These are phyloP conservation scores for Hippophae rhamnoides DNA, from an alignment of 306 rosid species.

Conservation along the genomic window DNA sequence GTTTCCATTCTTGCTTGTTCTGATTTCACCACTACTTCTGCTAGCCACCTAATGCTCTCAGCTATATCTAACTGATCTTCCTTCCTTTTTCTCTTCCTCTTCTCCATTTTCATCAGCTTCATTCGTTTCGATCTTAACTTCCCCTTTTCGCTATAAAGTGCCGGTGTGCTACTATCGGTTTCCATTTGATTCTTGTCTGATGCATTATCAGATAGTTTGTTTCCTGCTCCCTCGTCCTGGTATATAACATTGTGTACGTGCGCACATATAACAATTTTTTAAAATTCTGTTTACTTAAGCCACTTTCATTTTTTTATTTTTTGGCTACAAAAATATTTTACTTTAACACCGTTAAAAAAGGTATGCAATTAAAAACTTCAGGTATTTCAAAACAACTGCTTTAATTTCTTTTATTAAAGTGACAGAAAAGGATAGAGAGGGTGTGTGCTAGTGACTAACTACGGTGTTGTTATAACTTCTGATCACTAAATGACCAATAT, in stretches of 20 bases:
- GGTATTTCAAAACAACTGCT: too few species aligned
- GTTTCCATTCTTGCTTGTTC: slow-evolving; percentile 84
- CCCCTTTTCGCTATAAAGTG: slow-evolving; percentile 63
- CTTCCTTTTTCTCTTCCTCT: slow-evolving; percentile 22
- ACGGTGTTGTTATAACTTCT: too few species aligned
- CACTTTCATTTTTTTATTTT: too few species aligned
- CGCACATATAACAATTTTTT: too few species aligned
- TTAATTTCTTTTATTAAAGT: too few species aligned
- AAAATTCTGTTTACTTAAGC: too few species aligned
- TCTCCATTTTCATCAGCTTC: slow-evolving; percentile 34
- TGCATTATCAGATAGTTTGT: slow-evolving; percentile 48
- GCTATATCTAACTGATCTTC: slow-evolving; percentile 53
- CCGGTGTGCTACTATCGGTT: slow-evolving; percentile 87
- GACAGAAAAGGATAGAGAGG: too few species aligned
- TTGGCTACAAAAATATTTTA: too few species aligned
- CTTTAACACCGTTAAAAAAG: too few species aligned
- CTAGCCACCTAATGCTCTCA: slow-evolving; percentile 87
- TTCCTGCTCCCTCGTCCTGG: slow-evolving; percentile 56
- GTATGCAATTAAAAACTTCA: too few species aligned
- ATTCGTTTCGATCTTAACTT: slow-evolving; percentile 41
- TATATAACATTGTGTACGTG: neutral
- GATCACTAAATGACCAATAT: too few species aligned
- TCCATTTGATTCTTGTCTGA: slow-evolving; percentile 58
- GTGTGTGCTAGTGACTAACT: too few species aligned
- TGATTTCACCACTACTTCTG: slow-evolving; percentile 75